Conservation (phyloP, 805 yeast species). For the Kodamaea kakaduensis region DNA sequence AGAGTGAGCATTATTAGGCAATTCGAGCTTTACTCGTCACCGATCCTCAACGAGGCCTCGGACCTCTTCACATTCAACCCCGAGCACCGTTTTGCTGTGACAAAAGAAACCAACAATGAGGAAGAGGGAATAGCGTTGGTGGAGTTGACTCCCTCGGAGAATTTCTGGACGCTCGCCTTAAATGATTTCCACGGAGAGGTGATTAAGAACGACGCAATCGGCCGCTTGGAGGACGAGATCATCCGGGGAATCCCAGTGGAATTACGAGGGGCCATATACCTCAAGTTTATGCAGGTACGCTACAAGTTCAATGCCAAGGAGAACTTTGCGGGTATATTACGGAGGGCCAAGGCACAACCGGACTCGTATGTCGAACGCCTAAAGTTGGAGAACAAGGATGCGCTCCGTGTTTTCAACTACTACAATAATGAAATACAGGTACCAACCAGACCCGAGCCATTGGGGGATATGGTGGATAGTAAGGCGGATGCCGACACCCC, state of each 20-base stretch:
- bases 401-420: constrained; percentile 29
- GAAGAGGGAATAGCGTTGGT: background rate
- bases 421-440: constrained; percentile 24
- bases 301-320: constrained; percentile 26
- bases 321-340: constrained; percentile 26
- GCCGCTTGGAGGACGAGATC: constrained; percentile 21
- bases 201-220: constrained; percentile 6
- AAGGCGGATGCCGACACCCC: constrained; percentile 11
- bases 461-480: background rate
- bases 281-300: constrained; percentile 29
- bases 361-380: constrained; percentile 17
- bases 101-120: constrained; percentile 1
- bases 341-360: constrained; percentile 15
- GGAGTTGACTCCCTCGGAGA: constrained; percentile 4
- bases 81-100: constrained; percentile 3
- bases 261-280: constrained; percentile 29
- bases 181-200: constrained; percentile 15
- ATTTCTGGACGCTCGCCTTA: constrained; percentile 20
- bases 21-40: constrained; percentile 21
- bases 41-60: constrained; percentile 24
- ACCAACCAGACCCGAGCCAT: constrained; percentile 8
- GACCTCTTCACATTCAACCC: constrained; percentile 19
- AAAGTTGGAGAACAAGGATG: constrained; percentile 20
- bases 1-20: constrained; percentile 23
- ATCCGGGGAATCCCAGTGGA: constrained; percentile 28